Evolutionary conservation across 352 stramenopile genomes (phyloP).

Genomic region (Globisporangium echinulatum): DNA sequence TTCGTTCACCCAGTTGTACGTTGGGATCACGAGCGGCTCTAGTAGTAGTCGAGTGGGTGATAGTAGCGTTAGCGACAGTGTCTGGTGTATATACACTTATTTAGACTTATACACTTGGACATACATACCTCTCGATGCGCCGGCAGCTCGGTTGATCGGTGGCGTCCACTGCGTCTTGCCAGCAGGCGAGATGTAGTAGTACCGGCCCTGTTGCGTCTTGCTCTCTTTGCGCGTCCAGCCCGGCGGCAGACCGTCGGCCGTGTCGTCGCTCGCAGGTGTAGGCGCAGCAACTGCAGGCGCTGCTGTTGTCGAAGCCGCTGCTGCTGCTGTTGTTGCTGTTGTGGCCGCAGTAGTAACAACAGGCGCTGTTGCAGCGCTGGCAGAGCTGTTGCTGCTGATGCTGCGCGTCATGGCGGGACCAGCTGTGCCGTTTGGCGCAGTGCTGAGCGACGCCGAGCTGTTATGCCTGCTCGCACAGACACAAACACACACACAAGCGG

Average conservation of each 20-base stretch:
- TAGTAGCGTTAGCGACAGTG: too few relatives aligned
- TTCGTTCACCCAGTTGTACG: constrained; percentile 77
- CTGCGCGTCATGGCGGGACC: neutral
- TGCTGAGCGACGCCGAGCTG: constrained; percentile 12
- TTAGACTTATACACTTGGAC: neutral
- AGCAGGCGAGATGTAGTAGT: constrained; percentile 79
- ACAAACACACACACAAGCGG: neutral
- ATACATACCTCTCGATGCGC: neutral
- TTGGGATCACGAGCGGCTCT: constrained; percentile 22
- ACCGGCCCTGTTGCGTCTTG: constrained; percentile 80
- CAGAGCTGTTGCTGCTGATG: neutral
- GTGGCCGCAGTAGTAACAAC: neutral
- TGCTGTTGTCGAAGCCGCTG: neutral
- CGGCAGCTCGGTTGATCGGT: constrained; percentile 20
- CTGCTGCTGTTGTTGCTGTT: neutral
- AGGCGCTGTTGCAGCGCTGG: neutral
- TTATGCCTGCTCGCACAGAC: constrained; percentile 9
- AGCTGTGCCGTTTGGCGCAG: neutral
- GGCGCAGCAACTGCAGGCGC: neutral
- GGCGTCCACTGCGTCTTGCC: constrained; percentile 83
- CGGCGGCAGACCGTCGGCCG: constrained; percentile 40
- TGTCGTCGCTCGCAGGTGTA: constrained; percentile 2
- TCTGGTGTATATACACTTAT: neutral
- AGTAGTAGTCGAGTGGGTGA: neutral
- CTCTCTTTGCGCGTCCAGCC: constrained; percentile 83